Evolutionary conservation across 306 rosid genomes (phyloP).

Genomic region (Sophora flavescens): DNA sequence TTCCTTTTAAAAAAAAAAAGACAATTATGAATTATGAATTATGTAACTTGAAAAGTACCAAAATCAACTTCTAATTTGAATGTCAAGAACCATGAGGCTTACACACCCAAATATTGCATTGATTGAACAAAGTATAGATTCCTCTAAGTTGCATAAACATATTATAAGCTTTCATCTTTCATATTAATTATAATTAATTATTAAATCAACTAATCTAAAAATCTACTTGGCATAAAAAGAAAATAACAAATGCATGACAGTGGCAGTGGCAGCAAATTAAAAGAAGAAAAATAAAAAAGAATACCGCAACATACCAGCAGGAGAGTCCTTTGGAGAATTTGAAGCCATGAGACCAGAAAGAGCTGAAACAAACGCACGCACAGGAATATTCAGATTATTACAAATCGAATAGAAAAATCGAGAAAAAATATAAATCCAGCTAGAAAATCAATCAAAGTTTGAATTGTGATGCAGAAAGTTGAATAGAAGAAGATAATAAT

Average conservation of each 20-base stretch:
- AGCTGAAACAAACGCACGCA: constrained; percentile 49
- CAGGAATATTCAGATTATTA: constrained; percentile 20
- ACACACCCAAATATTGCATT: background rate
- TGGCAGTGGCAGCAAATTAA: background rate
- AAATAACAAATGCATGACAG: background rate
- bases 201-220: background rate
- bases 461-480: background rate
- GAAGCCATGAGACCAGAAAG: constrained; percentile 67
- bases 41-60: background rate
- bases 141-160: background rate
- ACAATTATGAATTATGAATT: background rate
- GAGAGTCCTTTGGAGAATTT: constrained; percentile 62
- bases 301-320: constrained; percentile 61
- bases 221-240: background rate
- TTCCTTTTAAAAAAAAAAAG: too few species aligned
- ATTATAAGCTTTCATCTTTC: background rate
- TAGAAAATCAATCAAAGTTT: too few species aligned
- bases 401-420: background rate
- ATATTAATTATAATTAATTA: background rate
- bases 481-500: background rate
- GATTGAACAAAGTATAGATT: background rate
- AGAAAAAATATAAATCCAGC: background rate
- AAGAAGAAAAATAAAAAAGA: background rate
- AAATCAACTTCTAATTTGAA: background rate
- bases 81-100: constrained; percentile 7